Percentiles rank a stretch among this genome's conserved stretches.
Conservation (phyloP, 2,329 filamentous ascomycete genomes). For the Aspergillus proliferans region DNA sequence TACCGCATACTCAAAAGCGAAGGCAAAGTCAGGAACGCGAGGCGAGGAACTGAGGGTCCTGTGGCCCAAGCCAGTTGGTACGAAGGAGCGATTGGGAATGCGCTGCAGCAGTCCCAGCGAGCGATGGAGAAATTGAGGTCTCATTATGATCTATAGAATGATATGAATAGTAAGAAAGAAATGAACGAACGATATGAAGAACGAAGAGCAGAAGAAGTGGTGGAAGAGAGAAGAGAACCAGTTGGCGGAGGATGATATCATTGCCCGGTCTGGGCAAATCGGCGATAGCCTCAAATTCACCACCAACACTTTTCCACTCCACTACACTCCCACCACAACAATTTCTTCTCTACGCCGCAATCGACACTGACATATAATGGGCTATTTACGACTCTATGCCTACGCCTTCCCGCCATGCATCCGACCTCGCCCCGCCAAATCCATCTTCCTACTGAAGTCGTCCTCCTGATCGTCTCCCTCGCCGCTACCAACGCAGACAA, state of each 20-base stretch:
- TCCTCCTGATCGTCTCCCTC: conserved; percentile 45
- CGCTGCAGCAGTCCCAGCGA: conserved; percentile 23
- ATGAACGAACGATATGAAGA: neutral
- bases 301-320: neutral
- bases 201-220: neutral
- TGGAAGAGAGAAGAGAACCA: neutral
- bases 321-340: neutral
- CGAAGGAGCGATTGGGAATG: conserved; percentile 13
- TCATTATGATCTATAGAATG: conserved; percentile 14
- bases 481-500: conserved; percentile 27
- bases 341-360: neutral
- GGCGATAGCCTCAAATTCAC: neutral
- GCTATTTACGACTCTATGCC: neutral
- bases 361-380: conserved; percentile 7
- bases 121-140: conserved; percentile 17
- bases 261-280: neutral
- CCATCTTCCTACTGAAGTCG: conserved; percentile 50
- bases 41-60: conserved; percentile 19
- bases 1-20: conserved; percentile 40
- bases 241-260: conserved; percentile 1
- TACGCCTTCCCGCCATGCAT: neutral
- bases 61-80: conserved; percentile 9
- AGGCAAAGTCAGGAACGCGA: conserved; percentile 36
- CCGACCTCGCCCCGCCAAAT: conserved; percentile 14
- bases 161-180: neutral